Evolutionary conservation across 2,329 filamentous ascomycete genomes (phyloP).

Genomic region (Alternaria ventricosa): DNA sequence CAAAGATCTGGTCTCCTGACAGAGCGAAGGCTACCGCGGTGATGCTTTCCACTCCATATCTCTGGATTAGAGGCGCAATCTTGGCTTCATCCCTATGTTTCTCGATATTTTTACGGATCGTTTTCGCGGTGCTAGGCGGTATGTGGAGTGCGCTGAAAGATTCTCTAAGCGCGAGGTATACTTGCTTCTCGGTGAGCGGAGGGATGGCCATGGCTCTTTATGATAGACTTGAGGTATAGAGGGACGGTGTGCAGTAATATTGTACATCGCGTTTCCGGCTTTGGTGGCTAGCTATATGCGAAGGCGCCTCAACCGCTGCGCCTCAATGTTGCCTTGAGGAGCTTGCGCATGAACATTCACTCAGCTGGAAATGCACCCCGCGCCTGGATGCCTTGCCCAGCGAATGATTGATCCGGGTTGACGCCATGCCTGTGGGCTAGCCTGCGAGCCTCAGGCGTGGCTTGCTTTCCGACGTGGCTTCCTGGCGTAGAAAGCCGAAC

Average conservation of each 20-base stretch:
- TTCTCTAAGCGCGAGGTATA: background rate
- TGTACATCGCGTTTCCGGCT: background rate
- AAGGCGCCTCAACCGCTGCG: background rate
- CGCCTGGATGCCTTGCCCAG: background rate
- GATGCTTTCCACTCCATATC: background rate
- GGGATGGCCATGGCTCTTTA: background rate
- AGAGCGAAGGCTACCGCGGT: background rate
- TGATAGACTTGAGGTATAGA: background rate
- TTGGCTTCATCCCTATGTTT: background rate
- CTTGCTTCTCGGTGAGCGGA: background rate
- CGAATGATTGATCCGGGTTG: background rate
- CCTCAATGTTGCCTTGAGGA: background rate
- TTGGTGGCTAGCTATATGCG: background rate
- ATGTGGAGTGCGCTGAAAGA: background rate
- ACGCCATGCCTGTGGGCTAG: background rate
- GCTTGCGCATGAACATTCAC: background rate
- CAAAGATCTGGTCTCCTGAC: background rate
- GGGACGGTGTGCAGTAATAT: background rate
- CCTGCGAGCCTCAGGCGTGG: background rate
- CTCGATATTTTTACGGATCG: background rate
- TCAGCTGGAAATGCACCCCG: background rate
- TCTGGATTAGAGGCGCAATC: background rate
- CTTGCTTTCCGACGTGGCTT: background rate
- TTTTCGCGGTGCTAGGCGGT: background rate
- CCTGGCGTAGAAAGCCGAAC: background rate